phyloP scores from a whole-genome alignment of 371 early-diverging fungal genomes.

The Lichtheimia corymbifera region DNA sequence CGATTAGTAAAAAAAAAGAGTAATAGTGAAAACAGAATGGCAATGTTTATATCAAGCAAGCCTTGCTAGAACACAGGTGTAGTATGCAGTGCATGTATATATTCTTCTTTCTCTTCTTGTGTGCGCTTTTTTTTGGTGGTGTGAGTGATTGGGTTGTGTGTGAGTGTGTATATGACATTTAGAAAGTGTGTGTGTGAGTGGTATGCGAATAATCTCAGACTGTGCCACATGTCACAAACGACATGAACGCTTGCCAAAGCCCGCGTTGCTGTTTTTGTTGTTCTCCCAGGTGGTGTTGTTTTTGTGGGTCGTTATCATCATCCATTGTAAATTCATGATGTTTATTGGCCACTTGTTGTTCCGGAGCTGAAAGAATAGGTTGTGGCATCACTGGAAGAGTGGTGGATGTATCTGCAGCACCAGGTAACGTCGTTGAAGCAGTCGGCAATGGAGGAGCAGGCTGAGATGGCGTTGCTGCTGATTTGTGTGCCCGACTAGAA shows the following conservation, averaged over 20 bases:
- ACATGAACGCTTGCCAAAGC: conserved; percentile 27
- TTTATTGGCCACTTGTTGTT: background rate
- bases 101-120: too few relatives aligned
- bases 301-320: conserved; percentile 6
- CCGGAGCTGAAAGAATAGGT: conserved; percentile 1
- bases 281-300: too few relatives aligned
- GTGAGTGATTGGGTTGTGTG: background rate
- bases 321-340: background rate
- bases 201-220: background rate
- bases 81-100: too few relatives aligned
- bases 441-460: too few relatives aligned
- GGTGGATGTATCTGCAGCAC: conserved; percentile 2
- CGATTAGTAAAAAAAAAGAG: too few relatives aligned
- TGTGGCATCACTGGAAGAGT: conserved; percentile 6
- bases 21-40: too few relatives aligned
- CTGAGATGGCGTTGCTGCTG: conserved; percentile 9
- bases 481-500: conserved; percentile 1
- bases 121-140: background rate
- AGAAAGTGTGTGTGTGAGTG: background rate
- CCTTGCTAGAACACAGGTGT: too few relatives aligned
- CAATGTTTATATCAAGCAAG: too few relatives aligned
- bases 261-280: conserved; percentile 18
- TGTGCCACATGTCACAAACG: conserved; percentile 25
- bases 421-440: too few relatives aligned
- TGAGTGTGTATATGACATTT: background rate